These are phyloP conservation scores for Phellopilus nigrolimitatus DNA, from an alignment of 1,284 basidiomycete genomes.

Conservation along the genomic window DNA sequence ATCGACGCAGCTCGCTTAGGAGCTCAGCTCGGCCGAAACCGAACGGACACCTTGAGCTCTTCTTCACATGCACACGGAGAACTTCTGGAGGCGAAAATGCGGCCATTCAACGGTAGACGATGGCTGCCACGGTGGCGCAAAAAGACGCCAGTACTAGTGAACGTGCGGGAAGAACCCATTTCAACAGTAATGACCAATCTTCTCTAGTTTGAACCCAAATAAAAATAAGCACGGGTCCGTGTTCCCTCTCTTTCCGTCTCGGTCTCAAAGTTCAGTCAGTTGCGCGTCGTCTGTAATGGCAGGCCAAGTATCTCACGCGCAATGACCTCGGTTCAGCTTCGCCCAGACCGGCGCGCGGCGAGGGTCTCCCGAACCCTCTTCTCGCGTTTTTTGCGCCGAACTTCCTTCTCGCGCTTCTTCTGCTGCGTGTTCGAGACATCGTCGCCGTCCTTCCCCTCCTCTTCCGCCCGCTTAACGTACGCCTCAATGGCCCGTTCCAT, in stretches of 20 bases:
- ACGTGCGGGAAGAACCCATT: background rate
- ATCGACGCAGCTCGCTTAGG: background rate
- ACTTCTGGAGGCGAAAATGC: background rate
- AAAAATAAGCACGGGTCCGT: background rate
- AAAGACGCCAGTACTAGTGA: background rate
- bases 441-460: constrained; percentile 48
- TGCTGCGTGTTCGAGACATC: constrained; percentile 66
- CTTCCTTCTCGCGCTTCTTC: constrained; percentile 54
- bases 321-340: constrained; percentile 5
- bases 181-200: background rate
- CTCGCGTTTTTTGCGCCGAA: constrained; percentile 41
- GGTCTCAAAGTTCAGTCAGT: background rate
- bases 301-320: background rate
- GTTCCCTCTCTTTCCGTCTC: too few relatives aligned
- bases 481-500: constrained; percentile 68
- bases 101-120: background rate
- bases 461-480: constrained; percentile 39
- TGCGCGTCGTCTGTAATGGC: background rate
- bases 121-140: background rate
- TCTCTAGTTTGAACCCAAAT: background rate
- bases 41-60: background rate
- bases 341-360: constrained; percentile 12
- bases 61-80: background rate
- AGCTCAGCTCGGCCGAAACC: background rate
- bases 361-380: constrained; percentile 15